Percentiles rank a stretch among this genome's conserved stretches.
These are phyloP conservation scores for Hypomontagnella submonticulosa DNA, from an alignment of 495 filamentous ascomycete species.

Conservation along the genomic window DNA sequence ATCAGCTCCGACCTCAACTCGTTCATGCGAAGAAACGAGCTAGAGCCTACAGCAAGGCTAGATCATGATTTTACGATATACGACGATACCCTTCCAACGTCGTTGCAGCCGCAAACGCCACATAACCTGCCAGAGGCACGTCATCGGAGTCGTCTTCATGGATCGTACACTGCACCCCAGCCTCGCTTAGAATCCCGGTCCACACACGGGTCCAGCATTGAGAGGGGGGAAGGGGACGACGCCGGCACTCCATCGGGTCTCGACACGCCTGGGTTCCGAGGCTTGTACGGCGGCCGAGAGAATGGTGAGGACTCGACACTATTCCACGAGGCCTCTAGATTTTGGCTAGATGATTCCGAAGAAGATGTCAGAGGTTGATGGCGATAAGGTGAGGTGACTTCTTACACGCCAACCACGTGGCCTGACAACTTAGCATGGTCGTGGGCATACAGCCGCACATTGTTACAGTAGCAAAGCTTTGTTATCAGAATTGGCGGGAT, in stretches of 20 bases:
- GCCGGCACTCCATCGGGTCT: constrained; percentile 49
- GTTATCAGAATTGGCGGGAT: constrained; percentile 7
- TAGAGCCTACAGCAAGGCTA: neutral
- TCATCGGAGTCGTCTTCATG: constrained; percentile 58
- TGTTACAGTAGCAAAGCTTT: constrained; percentile 17
- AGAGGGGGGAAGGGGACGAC: constrained; percentile 23
- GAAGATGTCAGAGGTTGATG: constrained; percentile 18
- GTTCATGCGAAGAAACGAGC: constrained; percentile 12
- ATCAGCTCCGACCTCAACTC: constrained; percentile 17
- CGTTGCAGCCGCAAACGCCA: constrained; percentile 66
- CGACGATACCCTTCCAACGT: constrained; percentile 61
- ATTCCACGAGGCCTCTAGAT: constrained; percentile 46
- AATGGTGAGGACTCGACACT: constrained; percentile 57
- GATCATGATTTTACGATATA: constrained; percentile 56
- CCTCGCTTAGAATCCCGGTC: constrained; percentile 32
- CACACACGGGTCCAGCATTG: constrained; percentile 23
- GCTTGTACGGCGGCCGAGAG: constrained; percentile 59
- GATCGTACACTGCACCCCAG: constrained; percentile 59
- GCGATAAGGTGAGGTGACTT: neutral
- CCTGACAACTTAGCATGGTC: neutral
- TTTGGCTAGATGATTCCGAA: constrained; percentile 9
- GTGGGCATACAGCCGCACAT: neutral
- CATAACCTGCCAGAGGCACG: constrained; percentile 62
- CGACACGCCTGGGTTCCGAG: constrained; percentile 52
- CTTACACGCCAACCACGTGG: constrained; percentile 1